Evolutionary conservation across 2,329 filamentous ascomycete genomes (phyloP).

Genomic region (Fusarium nanum): DNA sequence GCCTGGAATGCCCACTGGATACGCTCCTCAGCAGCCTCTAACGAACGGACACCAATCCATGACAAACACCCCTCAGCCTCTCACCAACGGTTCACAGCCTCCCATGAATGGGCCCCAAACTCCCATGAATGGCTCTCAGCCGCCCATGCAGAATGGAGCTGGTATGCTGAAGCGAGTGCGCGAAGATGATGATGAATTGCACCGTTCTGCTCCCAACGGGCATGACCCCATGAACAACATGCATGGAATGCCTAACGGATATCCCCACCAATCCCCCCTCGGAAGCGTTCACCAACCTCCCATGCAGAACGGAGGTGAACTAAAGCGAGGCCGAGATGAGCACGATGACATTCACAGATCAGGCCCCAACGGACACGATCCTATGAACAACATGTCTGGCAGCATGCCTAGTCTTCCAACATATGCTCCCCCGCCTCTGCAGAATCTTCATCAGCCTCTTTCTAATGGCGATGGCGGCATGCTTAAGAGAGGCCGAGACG

Average conservation of each 20-base stretch:
- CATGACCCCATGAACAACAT: constrained; percentile 76
- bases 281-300: constrained; percentile 26
- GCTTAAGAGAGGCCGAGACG: constrained; percentile 64
- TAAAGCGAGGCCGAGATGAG: constrained; percentile 66
- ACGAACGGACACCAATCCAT: constrained; percentile 23
- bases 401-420: constrained; percentile 69
- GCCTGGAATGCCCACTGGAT: constrained; percentile 24
- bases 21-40: constrained; percentile 20
- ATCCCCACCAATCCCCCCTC: constrained; percentile 68
- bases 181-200: constrained; percentile 70
- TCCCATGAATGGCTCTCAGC: constrained; percentile 28
- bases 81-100: constrained; percentile 22
- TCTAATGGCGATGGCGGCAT: constrained; percentile 70
- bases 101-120: constrained; percentile 32
- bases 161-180: constrained; percentile 60
- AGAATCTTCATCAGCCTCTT: constrained; percentile 25
- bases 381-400: constrained; percentile 69
- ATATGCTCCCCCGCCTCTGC: constrained; percentile 71
- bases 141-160: constrained; percentile 71
- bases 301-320: constrained; percentile 71
- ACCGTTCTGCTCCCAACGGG: constrained; percentile 73
- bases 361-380: constrained; percentile 76
- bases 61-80: constrained; percentile 18
- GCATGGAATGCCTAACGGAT: constrained; percentile 68
- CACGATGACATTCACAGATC: constrained; percentile 71